Percentiles rank a stretch among this genome's conserved stretches.
Evolutionary conservation across 1,284 basidiomycete species (phyloP).

Genomic region (Cutaneotrichosporon cutaneum): DNA sequence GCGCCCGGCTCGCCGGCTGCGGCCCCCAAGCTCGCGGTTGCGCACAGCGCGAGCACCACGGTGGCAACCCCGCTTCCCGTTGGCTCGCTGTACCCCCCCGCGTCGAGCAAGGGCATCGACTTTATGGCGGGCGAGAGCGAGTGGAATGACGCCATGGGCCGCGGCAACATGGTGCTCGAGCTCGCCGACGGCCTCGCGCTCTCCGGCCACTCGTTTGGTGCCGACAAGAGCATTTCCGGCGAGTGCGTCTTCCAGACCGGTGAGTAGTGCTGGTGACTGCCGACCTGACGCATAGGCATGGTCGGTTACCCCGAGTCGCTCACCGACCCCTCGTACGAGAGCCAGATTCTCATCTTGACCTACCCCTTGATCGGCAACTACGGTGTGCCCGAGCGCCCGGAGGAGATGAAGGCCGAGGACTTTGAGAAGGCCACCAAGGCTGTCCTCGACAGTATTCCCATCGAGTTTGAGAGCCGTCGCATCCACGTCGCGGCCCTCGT

Average conservation of each 20-base stretch:
- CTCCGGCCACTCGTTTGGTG: conserved; percentile 90
- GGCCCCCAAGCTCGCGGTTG: conserved; percentile 15
- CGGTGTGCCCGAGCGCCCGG: conserved; percentile 81
- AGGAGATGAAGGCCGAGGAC: conserved; percentile 48
- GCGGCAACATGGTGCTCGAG: conserved; percentile 70
- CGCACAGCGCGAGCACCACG: conserved; percentile 25
- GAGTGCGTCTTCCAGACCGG: conserved; percentile 99
- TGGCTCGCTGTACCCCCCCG: conserved; percentile 50
- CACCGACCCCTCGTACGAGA: conserved; percentile 98
- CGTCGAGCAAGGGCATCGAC: conserved; percentile 49
- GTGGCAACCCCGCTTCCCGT: conserved; percentile 26
- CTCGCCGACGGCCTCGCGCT: conserved; percentile 87
- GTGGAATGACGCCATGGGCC: conserved; percentile 47
- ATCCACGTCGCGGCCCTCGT: conserved; percentile 92
- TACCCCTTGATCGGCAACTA: conserved; percentile 98
- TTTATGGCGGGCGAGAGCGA: conserved; percentile 40
- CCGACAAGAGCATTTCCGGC: conserved; percentile 87
- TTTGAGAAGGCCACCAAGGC: conserved; percentile 46
- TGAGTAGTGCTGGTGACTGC: conserved; percentile 55
- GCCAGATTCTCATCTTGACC: conserved; percentile 95
- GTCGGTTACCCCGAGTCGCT: conserved; percentile 98
- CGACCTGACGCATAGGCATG: conserved; percentile 67
- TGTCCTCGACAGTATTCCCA: conserved; percentile 64
- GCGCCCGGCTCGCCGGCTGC: conserved; percentile 29
- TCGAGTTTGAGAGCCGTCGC: conserved; percentile 87